phyloP scores from a whole-genome alignment of 164 flowering plant species.

The Litsea cubeba region DNA sequence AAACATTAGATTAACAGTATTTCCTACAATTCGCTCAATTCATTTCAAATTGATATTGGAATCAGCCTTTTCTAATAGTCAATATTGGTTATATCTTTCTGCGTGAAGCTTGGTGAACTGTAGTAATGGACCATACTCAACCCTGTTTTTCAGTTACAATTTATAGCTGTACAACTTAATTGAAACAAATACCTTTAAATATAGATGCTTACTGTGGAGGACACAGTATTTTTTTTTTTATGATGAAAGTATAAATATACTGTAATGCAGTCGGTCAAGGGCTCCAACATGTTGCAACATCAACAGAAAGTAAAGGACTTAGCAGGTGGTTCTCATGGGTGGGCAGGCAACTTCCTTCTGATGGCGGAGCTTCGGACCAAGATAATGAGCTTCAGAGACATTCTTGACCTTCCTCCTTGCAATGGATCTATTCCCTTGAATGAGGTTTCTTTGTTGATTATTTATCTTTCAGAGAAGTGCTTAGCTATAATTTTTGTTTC shows the following conservation, averaged over 20 bases:
- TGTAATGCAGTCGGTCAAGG: slow-evolving; percentile 14
- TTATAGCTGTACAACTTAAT: no score
- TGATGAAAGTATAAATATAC: not conserved
- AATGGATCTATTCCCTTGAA: slow-evolving; percentile 34
- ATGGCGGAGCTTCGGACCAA: slow-evolving; percentile 58
- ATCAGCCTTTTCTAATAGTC: no score
- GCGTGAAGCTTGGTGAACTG: no score
- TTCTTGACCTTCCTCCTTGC: slow-evolving; percentile 59
- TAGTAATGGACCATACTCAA: no score
- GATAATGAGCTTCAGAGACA: slow-evolving; percentile 57
- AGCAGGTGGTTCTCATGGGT: slow-evolving; percentile 17
- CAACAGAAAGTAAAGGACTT: slow-evolving; percentile 12
- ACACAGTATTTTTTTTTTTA: no score
- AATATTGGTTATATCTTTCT: no score
- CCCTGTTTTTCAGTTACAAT: no score
- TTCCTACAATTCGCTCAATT: no score
- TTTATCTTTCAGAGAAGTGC: slow-evolving; percentile 1
- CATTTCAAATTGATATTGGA: no score
- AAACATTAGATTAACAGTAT: no score
- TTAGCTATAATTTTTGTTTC: not conserved
- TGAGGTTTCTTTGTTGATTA: slow-evolving; percentile 34
- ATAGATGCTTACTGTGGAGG: no score
- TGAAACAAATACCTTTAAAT: no score
- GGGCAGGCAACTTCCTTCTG: slow-evolving; percentile 29
- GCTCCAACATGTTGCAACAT: slow-evolving; percentile 15